Evolutionary conservation across 1,284 basidiomycete species (phyloP).

Genomic region (Ceratobasidium sp.): DNA sequence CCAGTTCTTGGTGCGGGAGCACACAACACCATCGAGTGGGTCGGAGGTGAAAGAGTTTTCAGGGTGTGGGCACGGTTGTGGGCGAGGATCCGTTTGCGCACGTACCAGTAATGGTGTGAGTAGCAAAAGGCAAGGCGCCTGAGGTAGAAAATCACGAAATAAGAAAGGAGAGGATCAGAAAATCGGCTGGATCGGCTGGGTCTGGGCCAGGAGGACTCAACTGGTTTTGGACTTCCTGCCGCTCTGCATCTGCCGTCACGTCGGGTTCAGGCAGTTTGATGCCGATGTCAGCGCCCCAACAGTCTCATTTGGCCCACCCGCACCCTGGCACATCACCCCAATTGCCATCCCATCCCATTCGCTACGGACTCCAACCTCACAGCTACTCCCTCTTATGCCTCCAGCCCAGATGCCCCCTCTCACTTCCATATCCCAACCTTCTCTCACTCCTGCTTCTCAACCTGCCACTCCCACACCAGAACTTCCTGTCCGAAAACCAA

Average conservation of each 20-base stretch:
- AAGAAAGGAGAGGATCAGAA: neutral
- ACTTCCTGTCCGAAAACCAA: neutral
- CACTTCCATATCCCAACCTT: neutral
- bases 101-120: neutral
- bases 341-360: neutral
- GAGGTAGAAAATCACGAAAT: conserved; percentile 5
- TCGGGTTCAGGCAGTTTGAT: neutral
- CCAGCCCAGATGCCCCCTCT: neutral
- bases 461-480: neutral
- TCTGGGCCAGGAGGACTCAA: conserved; percentile 5
- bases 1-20: neutral
- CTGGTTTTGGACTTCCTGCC: neutral
- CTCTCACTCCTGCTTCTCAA: neutral
- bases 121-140: neutral
- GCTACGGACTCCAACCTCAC: neutral
- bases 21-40: conserved; percentile 14
- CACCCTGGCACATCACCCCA: neutral
- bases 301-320: neutral
- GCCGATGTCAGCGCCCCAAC: neutral
- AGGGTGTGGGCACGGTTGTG: conserved; percentile 4
- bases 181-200: conserved; percentile 11
- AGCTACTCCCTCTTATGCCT: neutral
- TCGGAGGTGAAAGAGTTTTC: conserved; percentile 33
- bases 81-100: conserved; percentile 35
- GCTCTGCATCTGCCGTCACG: conserved; percentile 10